phyloP scores from a whole-genome alignment of 2,329 filamentous ascomycete genomes.

The Aspergillus udagawae region DNA sequence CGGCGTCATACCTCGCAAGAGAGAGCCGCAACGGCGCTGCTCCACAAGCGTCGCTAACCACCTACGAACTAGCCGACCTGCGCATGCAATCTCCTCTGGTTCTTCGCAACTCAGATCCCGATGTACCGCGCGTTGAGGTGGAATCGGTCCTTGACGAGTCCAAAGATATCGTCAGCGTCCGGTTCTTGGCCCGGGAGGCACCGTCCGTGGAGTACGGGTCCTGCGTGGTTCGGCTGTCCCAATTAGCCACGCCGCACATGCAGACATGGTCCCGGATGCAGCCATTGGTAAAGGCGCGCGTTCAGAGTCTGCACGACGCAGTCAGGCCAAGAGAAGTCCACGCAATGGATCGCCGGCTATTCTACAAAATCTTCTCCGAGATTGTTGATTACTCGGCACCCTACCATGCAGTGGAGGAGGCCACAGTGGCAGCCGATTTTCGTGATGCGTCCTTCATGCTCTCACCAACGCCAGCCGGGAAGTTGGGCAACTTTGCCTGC shows the following conservation, averaged over 20 bases:
- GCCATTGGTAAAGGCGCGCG: not conserved
- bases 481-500: constrained; percentile 13
- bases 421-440: constrained; percentile 17
- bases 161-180: too few relatives aligned
- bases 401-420: constrained; percentile 26
- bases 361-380: constrained; percentile 26
- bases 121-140: too few relatives aligned
- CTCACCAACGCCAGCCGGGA: constrained; percentile 4
- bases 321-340: constrained; percentile 6
- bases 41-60: not conserved
- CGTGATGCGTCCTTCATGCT: constrained; percentile 22
- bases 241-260: not conserved
- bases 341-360: constrained; percentile 11
- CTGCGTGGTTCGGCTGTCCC: not conserved
- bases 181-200: not conserved
- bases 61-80: not conserved
- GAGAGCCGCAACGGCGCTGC: not conserved
- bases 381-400: constrained; percentile 23
- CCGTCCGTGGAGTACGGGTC: not conserved
- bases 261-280: not conserved
- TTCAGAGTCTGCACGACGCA: not conserved
- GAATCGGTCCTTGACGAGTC: too few relatives aligned
- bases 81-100: not conserved
- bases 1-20: constrained; percentile 53
- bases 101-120: too few relatives aligned